Evolutionary conservation across 257 asterid genomes (phyloP).

Genomic region (Forsythia viridissima): DNA sequence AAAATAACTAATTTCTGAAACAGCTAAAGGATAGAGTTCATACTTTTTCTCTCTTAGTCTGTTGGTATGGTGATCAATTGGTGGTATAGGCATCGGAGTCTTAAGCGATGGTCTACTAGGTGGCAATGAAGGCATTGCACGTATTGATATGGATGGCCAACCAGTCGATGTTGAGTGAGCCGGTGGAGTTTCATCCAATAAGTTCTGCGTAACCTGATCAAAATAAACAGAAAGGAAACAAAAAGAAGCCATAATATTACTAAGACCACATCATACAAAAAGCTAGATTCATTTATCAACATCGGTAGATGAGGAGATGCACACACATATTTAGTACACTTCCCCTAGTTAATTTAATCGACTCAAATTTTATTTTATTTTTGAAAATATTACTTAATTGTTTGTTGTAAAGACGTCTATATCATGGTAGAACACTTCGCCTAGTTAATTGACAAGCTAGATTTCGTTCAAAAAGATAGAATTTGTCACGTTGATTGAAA

Average conservation of each 20-base stretch:
- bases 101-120: conserved; percentile 52
- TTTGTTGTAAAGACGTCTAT: no score
- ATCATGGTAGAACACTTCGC: no score
- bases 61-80: conserved; percentile 71
- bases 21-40: conserved; percentile 13
- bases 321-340: no score
- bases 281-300: no score
- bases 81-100: conserved; percentile 64
- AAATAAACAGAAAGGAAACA: conserved; percentile 17
- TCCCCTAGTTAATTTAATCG: no score
- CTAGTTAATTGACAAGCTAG: no score
- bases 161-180: conserved; percentile 81
- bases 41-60: conserved; percentile 81
- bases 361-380: no score
- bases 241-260: conserved; percentile 20
- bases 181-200: conserved; percentile 61
- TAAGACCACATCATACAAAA: conserved; percentile 4
- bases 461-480: no score
- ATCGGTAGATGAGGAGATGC: background rate
- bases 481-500: no score
- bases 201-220: conserved; percentile 51
- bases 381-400: no score
- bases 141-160: conserved; percentile 61
- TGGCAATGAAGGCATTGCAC: conserved; percentile 55
- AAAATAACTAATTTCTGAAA: conserved; percentile 6